phyloP scores from a whole-genome alignment of 805 yeast genomes.

The Isabelozyma pseudorhagii region DNA sequence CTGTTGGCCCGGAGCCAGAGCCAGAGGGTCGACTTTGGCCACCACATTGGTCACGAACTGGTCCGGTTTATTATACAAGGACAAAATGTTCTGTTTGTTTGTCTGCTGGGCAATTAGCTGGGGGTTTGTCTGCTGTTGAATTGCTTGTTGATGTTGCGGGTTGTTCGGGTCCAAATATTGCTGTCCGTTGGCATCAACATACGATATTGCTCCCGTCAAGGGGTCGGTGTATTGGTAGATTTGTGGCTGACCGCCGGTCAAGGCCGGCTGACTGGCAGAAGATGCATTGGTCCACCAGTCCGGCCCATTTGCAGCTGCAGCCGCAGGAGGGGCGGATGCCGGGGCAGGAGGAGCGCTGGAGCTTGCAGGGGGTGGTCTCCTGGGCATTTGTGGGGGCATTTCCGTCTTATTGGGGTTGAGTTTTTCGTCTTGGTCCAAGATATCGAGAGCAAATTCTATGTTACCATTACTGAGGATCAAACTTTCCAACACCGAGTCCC shows the following conservation, averaged over 20 bases:
- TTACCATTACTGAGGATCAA: constrained; percentile 58
- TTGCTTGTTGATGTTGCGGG: constrained; percentile 42
- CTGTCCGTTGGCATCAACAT: constrained; percentile 67
- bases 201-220: constrained; percentile 61
- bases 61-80: constrained; percentile 41
- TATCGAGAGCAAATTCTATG: constrained; percentile 54
- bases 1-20: constrained; percentile 9
- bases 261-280: constrained; percentile 3
- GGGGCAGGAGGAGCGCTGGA: constrained; percentile 1
- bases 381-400: constrained; percentile 48
- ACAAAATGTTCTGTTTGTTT: constrained; percentile 36
- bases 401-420: constrained; percentile 35
- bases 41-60: constrained; percentile 24
- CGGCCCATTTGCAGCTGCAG: constrained; percentile 4
- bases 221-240: constrained; percentile 73
- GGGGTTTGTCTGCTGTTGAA: constrained; percentile 32
- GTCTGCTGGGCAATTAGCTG: constrained; percentile 34
- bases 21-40: constrained; percentile 13
- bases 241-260: constrained; percentile 31
- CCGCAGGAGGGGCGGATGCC: constrained; percentile 17
- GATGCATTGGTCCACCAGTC: constrained; percentile 31
- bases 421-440: constrained; percentile 43
- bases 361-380: constrained; percentile 23
- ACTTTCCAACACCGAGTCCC: constrained; percentile 62
- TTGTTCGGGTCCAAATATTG: constrained; percentile 51